Evolutionary conservation across 1,139 yeast genomes (phyloP), one percentile per base, ranked within the genome.

Genomic region (Hansenula anomala): DNA sequence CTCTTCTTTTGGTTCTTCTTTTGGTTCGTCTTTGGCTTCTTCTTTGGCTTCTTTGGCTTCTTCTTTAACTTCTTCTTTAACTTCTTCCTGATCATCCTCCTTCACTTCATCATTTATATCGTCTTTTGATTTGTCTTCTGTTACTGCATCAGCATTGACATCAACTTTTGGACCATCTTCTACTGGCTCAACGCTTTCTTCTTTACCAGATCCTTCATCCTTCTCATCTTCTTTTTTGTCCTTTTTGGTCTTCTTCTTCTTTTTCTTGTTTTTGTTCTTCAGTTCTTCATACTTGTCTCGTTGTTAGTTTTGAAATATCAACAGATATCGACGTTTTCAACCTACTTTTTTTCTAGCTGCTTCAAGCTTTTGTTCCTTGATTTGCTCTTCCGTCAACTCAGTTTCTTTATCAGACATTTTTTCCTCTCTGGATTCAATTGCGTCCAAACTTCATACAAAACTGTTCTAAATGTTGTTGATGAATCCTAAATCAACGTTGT

Each of bases 261-360:
- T 67, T 59, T 73, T 74, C 57, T 74, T 74, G 58, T 59, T 62
- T 54, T 75, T 73, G 64, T 74, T 76, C 67, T 80, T 79, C 66
- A 78, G 61, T 47, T 78, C 81, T 45, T 78, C 84, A 49, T 71
- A 76, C 65, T 64, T 42, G 7, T 25, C 17, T 18, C 11, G 7
- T 7, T 16, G 36, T 37, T 30, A 37, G 40, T 37, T 30, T 17
- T 17, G n/a, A n/a, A n/a, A n/a, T n/a, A n/a, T n/a, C n/a, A n/a
- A n/a, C n/a, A n/a, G n/a, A n/a, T n/a, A n/a, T n/a, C n/a, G n/a
- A n/a, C n/a, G n/a, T n/a, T n/a, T n/a, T n/a, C n/a, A 17, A 52
- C 55, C n/a, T 45, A 60, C 69, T 56, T 75, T 72, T 62, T 77
- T 78, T 52, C 78, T 70, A 13, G 87, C 87, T 2, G 78, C 78